Evolutionary conservation across 202 grass and related monocot species (phyloP), one percentile per base, ranked within the genome.

Genomic region (Dendrocalamus latiflorus): DNA sequence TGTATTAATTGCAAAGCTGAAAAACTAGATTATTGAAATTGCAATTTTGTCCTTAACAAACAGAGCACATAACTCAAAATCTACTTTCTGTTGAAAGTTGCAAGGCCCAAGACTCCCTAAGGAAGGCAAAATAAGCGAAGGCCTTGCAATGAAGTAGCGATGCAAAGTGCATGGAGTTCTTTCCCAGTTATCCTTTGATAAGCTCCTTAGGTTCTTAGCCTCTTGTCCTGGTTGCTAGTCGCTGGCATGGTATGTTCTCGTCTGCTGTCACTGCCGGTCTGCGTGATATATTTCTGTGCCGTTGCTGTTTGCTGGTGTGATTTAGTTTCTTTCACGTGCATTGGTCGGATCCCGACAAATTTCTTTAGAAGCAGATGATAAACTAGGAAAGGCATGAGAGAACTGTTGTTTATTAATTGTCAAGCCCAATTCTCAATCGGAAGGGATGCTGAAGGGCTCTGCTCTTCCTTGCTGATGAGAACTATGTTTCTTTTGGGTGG

Each of bases 61-160:
- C 56, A 26, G 21, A 76, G 9, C 38, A 76, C 68, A 72, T 50
- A 50, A 58, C 4, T 33, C 12, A 41, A 71, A 77, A 20, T 41
- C 22, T 26, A 49, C 25, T 36, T 87, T 63, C 5, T 33, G 4
- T 82, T 64, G 48, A 24, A 43, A 68, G 17, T 60, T 47, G 12
- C 66, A 81, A 53, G 65, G 47, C 34, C 38, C n/a, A n/a, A n/a
- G n/a, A n/a, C n/a, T n/a, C n/a, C n/a, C 14, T 42, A 5, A 43
- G 22, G 22, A 20, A 20, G 30, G 3, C 4, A 56, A 51, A 39
- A 11, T 51, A 71, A 45, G 22, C 3, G 8, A 50, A 63, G 11
- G 15, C 45, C 43, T 62, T 82, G 44, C 78, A 83, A 76, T 71
- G 38, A 77, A 64, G 36, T 24, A 20, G 15, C 8, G 24, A 81